phyloP scores from a whole-genome alignment of 202 grass and related monocot genomes.

The Cymbopogon flexuosus region DNA sequence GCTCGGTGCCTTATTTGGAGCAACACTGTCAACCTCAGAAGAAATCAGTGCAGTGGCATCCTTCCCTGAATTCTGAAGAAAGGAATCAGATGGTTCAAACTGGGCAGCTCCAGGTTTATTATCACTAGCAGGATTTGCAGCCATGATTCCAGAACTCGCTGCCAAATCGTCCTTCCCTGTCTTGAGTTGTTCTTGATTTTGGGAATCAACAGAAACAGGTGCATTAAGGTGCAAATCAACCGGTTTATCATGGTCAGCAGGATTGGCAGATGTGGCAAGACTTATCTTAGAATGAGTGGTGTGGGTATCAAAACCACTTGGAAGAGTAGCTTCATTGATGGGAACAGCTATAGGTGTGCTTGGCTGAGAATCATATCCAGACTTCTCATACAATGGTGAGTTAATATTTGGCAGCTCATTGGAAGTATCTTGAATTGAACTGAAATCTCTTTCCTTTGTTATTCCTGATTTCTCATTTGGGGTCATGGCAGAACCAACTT shows the following conservation, averaged over 20 bases:
- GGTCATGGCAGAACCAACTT: slow-evolving; percentile 26
- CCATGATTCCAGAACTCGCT: slow-evolving; percentile 18
- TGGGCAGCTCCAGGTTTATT: slow-evolving; percentile 25
- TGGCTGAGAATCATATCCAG: slow-evolving; percentile 48
- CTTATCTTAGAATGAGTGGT: slow-evolving; percentile 32
- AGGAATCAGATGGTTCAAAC: slow-evolving; percentile 20
- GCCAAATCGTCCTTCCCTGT: slow-evolving; percentile 36
- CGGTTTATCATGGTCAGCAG: slow-evolving; percentile 25
- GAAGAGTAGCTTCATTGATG: slow-evolving; percentile 36
- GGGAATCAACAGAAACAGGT: slow-evolving; percentile 23
- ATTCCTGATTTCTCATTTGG: slow-evolving; percentile 32
- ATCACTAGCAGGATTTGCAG: slow-evolving; percentile 33
- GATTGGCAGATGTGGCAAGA: slow-evolving; percentile 16
- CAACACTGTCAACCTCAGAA: slow-evolving; percentile 31
- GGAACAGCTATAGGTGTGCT: slow-evolving; percentile 50
- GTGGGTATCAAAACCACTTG: slow-evolving; percentile 29
- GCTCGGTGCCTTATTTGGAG: slow-evolving; percentile 39
- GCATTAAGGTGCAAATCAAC: slow-evolving; percentile 18
- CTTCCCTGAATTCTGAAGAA: slow-evolving; percentile 38
- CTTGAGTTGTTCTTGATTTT: slow-evolving; percentile 38
- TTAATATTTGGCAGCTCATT: slow-evolving; percentile 42
- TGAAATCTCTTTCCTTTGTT: slow-evolving; percentile 26
- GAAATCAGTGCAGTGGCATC: slow-evolving; percentile 30
- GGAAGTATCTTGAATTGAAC: slow-evolving; percentile 34
- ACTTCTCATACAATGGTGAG: slow-evolving; percentile 37